A percentile compares a stretch with the other conserved stretches of the same genome.
These are phyloP conservation scores for Xylaria sp. DNA, from an alignment of 2,329 filamentous ascomycete genomes.

Conservation along the genomic window DNA sequence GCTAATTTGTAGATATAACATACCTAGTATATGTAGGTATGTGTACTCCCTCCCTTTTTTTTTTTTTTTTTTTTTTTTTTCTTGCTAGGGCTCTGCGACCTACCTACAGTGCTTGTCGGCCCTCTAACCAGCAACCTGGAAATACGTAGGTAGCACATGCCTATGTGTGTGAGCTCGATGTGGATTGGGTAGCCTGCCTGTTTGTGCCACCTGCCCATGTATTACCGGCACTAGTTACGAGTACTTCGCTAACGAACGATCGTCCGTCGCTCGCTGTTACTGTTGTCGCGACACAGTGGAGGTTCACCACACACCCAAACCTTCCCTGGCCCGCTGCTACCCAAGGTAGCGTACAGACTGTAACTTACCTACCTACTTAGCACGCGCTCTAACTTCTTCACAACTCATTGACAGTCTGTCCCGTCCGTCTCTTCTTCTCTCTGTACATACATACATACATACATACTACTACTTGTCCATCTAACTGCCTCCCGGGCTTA, in stretches of 20 bases:
- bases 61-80: too few species aligned
- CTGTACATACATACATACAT: constrained; percentile 21
- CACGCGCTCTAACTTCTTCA: constrained; percentile 17
- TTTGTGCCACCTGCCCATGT: constrained; percentile 15
- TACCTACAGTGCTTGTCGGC: too few species aligned
- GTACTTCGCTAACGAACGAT: constrained; percentile 32
- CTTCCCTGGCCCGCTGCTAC: constrained; percentile 19
- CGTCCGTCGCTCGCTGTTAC: constrained; percentile 25
- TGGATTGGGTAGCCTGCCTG: not conserved
- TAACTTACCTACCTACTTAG: constrained; percentile 8
- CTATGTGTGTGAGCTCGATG: too few species aligned
- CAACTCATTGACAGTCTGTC: constrained; percentile 19
- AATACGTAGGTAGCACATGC: too few species aligned
- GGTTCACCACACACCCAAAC: constrained; percentile 11
- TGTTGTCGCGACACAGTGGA: constrained; percentile 23
- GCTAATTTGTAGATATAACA: constrained; percentile 7
- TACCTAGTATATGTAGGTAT: too few species aligned
- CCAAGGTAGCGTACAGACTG: not conserved
- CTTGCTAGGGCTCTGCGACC: too few species aligned
- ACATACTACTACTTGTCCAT: constrained; percentile 7
- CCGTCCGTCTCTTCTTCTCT: constrained; percentile 27
- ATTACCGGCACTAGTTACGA: constrained; percentile 19
- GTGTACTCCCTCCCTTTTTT: too few species aligned
- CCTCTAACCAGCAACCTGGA: too few species aligned
- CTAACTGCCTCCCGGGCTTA: constrained; percentile 2